Conservation (phyloP, 164 flowering plant genomes). For the Sextonia rubra region DNA sequence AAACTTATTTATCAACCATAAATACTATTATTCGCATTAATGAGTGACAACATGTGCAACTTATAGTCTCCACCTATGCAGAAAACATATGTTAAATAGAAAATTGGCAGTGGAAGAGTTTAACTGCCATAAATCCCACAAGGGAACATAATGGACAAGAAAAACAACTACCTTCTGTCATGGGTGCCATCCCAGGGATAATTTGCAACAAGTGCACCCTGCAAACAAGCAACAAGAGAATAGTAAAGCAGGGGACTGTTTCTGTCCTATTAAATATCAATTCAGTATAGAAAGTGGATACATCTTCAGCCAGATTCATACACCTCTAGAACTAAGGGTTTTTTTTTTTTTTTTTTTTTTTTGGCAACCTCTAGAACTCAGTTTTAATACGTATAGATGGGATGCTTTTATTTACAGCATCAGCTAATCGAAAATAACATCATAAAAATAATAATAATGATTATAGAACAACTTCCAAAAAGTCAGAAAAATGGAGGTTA, state of each 20-base stretch:
- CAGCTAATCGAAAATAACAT: not conserved
- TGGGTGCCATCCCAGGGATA: conserved; percentile 98
- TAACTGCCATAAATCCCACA: not conserved
- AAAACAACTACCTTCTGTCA: conserved; percentile 45
- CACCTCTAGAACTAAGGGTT: not conserved
- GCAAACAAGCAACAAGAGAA: conserved; percentile 16
- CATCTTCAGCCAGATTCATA: too few relatives aligned
- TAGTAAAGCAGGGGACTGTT: not conserved
- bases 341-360: too few relatives aligned
- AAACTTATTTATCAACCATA: too few relatives aligned
- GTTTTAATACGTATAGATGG: not conserved
- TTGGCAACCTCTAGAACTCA: not conserved
- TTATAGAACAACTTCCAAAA: not conserved
- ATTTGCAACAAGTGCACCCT: conserved; percentile 99
- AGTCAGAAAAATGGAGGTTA: not conserved
- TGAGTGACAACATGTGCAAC: too few relatives aligned
- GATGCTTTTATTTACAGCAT: not conserved
- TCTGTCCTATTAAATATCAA: not conserved
- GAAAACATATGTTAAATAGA: too few relatives aligned
- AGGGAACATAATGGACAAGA: not conserved
- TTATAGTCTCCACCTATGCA: too few relatives aligned
- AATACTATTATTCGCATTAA: too few relatives aligned
- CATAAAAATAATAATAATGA: not conserved
- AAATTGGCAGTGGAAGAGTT: not conserved
- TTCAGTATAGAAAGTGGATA: not conserved